Evolutionary conservation across 2,329 filamentous ascomycete species (phyloP), one percentile per base, ranked within the genome.

Genomic region (Hymenoscyphus albidus): DNA sequence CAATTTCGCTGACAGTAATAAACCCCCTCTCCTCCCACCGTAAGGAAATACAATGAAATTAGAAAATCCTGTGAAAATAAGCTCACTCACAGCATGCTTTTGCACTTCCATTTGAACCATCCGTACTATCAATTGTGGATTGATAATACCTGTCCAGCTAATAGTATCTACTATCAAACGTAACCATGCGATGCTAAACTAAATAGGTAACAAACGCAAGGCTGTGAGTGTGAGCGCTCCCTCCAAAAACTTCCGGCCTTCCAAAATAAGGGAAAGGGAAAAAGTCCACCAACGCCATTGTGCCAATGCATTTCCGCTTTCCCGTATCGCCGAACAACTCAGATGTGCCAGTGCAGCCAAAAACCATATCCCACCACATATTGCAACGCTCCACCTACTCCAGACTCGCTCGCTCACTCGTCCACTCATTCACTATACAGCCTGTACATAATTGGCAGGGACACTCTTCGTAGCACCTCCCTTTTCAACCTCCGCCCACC

Each of bases 401-500:
- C 18, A 2, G 6, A 31, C 54, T 32, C 22, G 16, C 3, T 31
- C 32, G 18, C 54, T 56, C 51, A 7, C 44, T 16, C 14, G 3
- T 51, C 18, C 39, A 35, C 9, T 2, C 27, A 27, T 27, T 27
- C 27, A 27, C 62, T 69, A 72, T 22, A 71, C 72, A 64, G 63
- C 85, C 78, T 93, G 90, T 65, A 98, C 85, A 80, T 98, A 99
- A 77, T 92, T 96, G 44, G 93, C 93, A 57, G 95, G 95, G 62
- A 99, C 95, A 76, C 93, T 97, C 74, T 88, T 93, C 59, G 88
- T 92, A 51, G 88, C 81, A 1, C 93, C 93, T 18, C 92, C 93
- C 77, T 92, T 93, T 80, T 98, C 95, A 18, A 99, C 95, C 79
- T 98, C 95, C 35, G 89, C 92, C 95, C 95, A 99, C 0, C 95